Evolutionary conservation across 2,329 filamentous ascomycete genomes (phyloP).

Genomic region (Penicillium concentricum): DNA sequence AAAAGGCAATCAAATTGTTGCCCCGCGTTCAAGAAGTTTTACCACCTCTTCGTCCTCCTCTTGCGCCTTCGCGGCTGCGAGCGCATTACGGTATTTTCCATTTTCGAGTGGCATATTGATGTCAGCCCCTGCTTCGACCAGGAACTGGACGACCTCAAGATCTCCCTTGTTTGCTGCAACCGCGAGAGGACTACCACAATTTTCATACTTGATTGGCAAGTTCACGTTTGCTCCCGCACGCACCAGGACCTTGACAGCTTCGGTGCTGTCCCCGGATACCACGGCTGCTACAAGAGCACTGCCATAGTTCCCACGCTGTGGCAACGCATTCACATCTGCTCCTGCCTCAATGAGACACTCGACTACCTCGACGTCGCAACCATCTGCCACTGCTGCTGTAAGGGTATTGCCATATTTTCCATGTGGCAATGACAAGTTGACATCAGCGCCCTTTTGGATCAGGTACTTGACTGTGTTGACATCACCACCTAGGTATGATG

Average conservation of each 20-base stretch:
- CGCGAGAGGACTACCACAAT: constrained; percentile 2
- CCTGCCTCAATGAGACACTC: not conserved
- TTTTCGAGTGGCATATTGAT: not conserved
- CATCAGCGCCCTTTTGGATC: constrained; percentile 5
- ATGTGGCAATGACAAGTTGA: constrained; percentile 2
- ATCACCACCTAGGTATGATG: too few relatives aligned
- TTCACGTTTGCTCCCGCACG: constrained; percentile 5
- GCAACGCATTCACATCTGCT: constrained; percentile 2
- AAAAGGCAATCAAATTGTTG: not conserved
- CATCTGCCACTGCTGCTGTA: not conserved
- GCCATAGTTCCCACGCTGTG: not conserved
- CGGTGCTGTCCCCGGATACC: not conserved
- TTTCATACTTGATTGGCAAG: not conserved
- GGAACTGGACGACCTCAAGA: not conserved
- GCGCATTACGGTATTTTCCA: not conserved
- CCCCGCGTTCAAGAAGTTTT: not conserved
- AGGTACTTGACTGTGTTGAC: not conserved
- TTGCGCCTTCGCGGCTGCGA: not conserved
- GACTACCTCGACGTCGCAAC: too few relatives aligned
- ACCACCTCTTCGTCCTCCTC: not conserved
- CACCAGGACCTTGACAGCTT: constrained; percentile 1
- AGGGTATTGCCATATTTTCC: constrained; percentile 1
- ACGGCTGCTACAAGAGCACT: constrained; percentile 9
- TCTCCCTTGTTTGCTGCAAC: not conserved
- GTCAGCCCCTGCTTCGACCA: constrained; percentile 5